phyloP scores from a whole-genome alignment of 2,329 filamentous ascomycete genomes.

The Fusarium robinianum region DNA sequence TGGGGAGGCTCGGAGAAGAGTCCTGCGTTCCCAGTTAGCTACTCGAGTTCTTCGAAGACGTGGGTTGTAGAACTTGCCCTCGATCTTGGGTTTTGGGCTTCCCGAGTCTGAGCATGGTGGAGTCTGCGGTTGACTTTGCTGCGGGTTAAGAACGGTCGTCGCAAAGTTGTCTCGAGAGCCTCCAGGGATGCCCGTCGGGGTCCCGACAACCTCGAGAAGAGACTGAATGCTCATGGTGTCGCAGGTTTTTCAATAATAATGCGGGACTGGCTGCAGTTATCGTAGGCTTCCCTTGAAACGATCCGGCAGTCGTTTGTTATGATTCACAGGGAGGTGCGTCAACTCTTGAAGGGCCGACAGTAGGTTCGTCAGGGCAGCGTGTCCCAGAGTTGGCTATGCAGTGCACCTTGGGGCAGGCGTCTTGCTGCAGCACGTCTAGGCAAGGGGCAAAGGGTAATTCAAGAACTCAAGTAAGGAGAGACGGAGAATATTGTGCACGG shows the following conservation, averaged over 20 bases:
- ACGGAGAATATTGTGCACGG: conserved; percentile 30
- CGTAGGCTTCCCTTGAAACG: conserved; percentile 25
- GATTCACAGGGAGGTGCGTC: conserved; percentile 29
- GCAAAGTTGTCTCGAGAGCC: conserved; percentile 3
- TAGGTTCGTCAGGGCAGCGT: conserved; percentile 17
- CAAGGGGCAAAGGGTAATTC: conserved; percentile 30
- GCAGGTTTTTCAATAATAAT: conserved; percentile 11
- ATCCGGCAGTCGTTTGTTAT: conserved; percentile 39
- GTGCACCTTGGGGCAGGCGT: background rate
- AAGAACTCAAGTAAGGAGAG: conserved; percentile 35
- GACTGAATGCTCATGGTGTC: conserved; percentile 29
- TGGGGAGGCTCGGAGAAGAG: conserved; percentile 27
- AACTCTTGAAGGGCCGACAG: conserved; percentile 32
- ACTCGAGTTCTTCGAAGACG: background rate
- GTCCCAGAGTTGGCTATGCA: background rate
- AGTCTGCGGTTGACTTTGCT: conserved; percentile 26
- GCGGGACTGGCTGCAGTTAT: conserved; percentile 15
- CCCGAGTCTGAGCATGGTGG: conserved; percentile 39
- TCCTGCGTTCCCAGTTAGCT: conserved; percentile 20
- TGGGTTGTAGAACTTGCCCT: conserved; percentile 37
- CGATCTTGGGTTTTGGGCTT: conserved; percentile 42
- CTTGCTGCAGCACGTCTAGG: conserved; percentile 18
- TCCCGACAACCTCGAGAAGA: conserved; percentile 25
- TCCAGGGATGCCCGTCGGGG: conserved; percentile 7
- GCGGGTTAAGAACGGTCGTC: conserved; percentile 9